Evolutionary conservation across 179 eudicot species (phyloP), one percentile per base, ranked within the genome.

Genomic region (Silene vulgaris): DNA sequence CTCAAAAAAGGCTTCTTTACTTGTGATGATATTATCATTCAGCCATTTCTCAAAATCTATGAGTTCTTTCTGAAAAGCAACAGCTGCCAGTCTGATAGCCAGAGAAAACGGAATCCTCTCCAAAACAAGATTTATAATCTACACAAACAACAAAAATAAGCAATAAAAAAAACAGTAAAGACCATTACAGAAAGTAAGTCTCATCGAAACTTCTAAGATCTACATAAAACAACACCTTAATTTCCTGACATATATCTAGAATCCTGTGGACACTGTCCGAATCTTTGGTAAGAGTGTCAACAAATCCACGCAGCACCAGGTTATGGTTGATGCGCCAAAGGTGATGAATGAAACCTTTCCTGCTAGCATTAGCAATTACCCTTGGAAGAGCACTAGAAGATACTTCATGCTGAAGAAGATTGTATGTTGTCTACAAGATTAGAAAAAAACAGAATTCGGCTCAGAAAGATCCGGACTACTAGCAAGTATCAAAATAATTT

Each of bases 31-130:
- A 69, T 83, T 88, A 75, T 85, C 84, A 77, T 82, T 85, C 82
- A 92, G 75, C 99, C 99, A 95, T 65, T 80, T 88, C 86, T 92
- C 97, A 69, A 95, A 84, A 83, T 95, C 97, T 65, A 95, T 37
- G 67, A 86, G 83, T 76, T 92, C 97, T 81, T 81, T 90, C 59
- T 80, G 85, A 69, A 92, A 90, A 74, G 95, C 95, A 87, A 86
- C 75, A 29, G 82, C 86, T 69, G 99, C 99, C 82, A 95, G 71
- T 75, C 86, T 90, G 82, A 95, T 84, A 43, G 90, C 88, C 76
- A 87, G 82, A 76, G 78, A 75, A 78, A 81, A 88, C 56, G 99
- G 99, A 74, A 86, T 78, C 89, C 84, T 80, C 82, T 90, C 97
- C 84, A 95, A 80, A 74, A 92, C 97, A 37, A 67, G 87, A 65